These are phyloP conservation scores for Populus nigra DNA, from an alignment of 345 rosid species.

Conservation along the genomic window DNA sequence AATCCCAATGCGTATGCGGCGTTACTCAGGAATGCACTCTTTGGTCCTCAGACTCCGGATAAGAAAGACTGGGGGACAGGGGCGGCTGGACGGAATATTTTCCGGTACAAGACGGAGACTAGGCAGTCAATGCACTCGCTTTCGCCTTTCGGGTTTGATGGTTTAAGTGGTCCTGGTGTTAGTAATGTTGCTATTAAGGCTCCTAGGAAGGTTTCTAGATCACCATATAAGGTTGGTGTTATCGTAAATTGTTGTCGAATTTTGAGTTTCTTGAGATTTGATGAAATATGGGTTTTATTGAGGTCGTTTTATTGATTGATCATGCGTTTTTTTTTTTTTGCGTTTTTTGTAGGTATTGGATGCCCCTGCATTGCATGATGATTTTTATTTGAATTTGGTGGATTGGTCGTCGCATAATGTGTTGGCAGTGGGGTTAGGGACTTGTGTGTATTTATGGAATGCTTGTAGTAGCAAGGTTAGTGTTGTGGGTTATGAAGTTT, in stretches of 20 bases:
- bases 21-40: constrained; percentile 65
- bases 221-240: constrained; percentile 72
- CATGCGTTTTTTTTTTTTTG: background rate
- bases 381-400: constrained; percentile 92
- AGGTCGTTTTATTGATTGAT: background rate
- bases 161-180: constrained; percentile 47
- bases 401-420: constrained; percentile 98
- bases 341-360: constrained; percentile 67
- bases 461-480: constrained; percentile 95
- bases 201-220: constrained; percentile 79
- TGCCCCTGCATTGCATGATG: constrained; percentile 99
- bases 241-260: background rate
- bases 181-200: constrained; percentile 66
- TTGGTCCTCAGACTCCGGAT: constrained; percentile 81
- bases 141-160: constrained; percentile 69
- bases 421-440: constrained; percentile 87
- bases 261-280: background rate
- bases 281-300: constrained; percentile 2
- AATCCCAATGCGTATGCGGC: constrained; percentile 61
- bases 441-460: constrained; percentile 98
- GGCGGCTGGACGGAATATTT: constrained; percentile 58
- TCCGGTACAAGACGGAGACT: constrained; percentile 84
- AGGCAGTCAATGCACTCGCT: constrained; percentile 59
- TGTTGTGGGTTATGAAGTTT: background rate
- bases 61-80: constrained; percentile 43